A percentile compares a stretch with the other conserved stretches of the same genome.
These are phyloP conservation scores for Myochromella boudieri DNA, from an alignment of 768 basidiomycete species.

Conservation along the genomic window DNA sequence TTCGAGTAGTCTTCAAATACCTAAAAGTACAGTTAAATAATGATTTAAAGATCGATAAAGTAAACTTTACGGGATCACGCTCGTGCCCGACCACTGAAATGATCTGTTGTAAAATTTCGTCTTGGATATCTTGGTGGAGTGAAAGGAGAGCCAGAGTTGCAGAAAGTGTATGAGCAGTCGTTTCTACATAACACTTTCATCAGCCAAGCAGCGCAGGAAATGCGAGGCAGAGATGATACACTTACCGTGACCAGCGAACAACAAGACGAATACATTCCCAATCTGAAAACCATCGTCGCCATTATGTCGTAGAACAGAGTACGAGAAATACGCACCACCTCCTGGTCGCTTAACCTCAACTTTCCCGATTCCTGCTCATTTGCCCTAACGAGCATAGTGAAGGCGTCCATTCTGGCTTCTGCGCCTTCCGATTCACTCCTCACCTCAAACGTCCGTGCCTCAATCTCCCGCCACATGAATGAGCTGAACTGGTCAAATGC, in stretches of 20 bases:
- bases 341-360: conserved; percentile 35
- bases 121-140: conserved; percentile 40
- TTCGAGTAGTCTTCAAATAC: conserved; percentile 37
- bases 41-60: too few relatives aligned
- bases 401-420: conserved; percentile 27
- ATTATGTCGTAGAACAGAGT: conserved; percentile 25
- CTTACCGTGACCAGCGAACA: conserved; percentile 61
- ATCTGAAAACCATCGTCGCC: conserved; percentile 35
- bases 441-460: conserved; percentile 28
- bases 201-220: conserved; percentile 23
- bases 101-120: conserved; percentile 40
- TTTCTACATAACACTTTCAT: conserved; percentile 28
- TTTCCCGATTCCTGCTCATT: conserved; percentile 43
- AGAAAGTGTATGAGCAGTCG: conserved; percentile 42
- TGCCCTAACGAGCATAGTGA: conserved; percentile 43
- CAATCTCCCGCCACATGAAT: conserved; percentile 39
- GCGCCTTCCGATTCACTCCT: conserved; percentile 1
- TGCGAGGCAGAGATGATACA: conserved; percentile 29
- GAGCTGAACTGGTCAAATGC: conserved; percentile 27
- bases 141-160: conserved; percentile 41
- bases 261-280: conserved; percentile 48
- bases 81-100: conserved; percentile 29
- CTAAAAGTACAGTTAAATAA: conserved; percentile 20
- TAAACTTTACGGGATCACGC: conserved; percentile 29
- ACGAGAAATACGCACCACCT: conserved; percentile 30